Percentiles rank a stretch among this genome's conserved stretches.
phyloP scores from a whole-genome alignment of 2,329 filamentous ascomycete species.

The Aspergillus luchuensis region DNA sequence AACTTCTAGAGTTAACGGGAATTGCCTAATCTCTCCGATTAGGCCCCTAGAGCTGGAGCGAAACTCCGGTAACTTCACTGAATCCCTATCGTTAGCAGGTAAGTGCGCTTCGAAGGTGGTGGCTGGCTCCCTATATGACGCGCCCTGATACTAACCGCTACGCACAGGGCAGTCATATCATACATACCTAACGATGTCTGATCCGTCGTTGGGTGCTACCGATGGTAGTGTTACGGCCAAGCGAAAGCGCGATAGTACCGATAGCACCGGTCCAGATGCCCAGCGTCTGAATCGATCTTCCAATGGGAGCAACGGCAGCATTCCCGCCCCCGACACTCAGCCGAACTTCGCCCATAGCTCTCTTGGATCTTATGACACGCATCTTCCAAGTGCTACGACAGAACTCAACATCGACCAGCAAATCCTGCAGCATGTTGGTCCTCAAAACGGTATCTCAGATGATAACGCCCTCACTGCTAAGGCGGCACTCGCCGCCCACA shows the following conservation, averaged over 20 bases:
- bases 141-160: not conserved
- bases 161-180: not conserved
- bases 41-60: not conserved
- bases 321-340: slow-evolving; percentile 36
- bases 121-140: not conserved
- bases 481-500: slow-evolving; percentile 49
- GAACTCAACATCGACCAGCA: slow-evolving; percentile 50
- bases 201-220: slow-evolving; percentile 39
- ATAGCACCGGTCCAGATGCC: slow-evolving; percentile 42
- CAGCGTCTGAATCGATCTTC: slow-evolving; percentile 46
- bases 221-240: slow-evolving; percentile 40
- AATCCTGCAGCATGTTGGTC: slow-evolving; percentile 52
- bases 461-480: slow-evolving; percentile 51
- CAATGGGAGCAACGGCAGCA: slow-evolving; percentile 43
- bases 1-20: not conserved
- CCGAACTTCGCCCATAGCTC: slow-evolving; percentile 38
- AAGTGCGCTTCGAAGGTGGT: not conserved
- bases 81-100: not conserved
- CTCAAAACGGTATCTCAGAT: slow-evolving; percentile 56
- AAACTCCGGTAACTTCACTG: not conserved
- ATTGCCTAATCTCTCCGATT: not conserved
- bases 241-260: slow-evolving; percentile 45
- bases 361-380: slow-evolving; percentile 40
- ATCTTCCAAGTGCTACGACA: slow-evolving; percentile 38
- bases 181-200: slow-evolving; percentile 36